Evolutionary conservation across 2,329 filamentous ascomycete genomes (phyloP).

Genomic region (Microcyclospora pomicola): DNA sequence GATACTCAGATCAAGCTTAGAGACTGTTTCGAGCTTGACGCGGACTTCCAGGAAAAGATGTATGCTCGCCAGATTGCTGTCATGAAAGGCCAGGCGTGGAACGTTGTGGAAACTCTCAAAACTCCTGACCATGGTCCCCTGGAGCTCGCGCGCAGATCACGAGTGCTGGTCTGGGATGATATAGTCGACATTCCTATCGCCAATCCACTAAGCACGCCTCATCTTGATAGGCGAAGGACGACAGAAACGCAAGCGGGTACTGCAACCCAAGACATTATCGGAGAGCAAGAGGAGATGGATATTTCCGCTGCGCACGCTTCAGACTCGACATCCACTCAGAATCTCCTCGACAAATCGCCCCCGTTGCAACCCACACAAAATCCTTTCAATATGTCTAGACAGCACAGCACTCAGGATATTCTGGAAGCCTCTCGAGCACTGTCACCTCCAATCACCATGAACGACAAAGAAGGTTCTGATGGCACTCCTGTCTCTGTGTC

Average conservation of each 20-base stretch:
- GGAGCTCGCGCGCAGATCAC: conserved; percentile 76
- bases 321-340: conserved; percentile 52
- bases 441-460: neutral
- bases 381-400: conserved; percentile 35
- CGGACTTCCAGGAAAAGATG: conserved; percentile 97
- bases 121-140: conserved; percentile 82
- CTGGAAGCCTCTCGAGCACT: neutral
- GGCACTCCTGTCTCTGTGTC: neutral
- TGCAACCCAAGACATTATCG: conserved; percentile 12
- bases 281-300: conserved; percentile 76
- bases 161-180: conserved; percentile 97
- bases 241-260: conserved; percentile 20
- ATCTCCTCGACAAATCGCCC: conserved; percentile 23
- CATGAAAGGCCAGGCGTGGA: conserved; percentile 99
- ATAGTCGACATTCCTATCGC: conserved; percentile 90
- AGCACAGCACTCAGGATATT: conserved; percentile 31
- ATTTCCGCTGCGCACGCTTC: conserved; percentile 60
- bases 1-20: conserved; percentile 81
- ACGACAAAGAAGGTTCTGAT: no score
- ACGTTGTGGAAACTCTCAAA: conserved; percentile 95
- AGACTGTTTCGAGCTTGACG: conserved; percentile 77
- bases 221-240: conserved; percentile 63
- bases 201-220: conserved; percentile 73
- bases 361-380: conserved; percentile 22
- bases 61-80: conserved; percentile 96